Conservation (phyloP, 129 eudicot genomes). For the Flaveria linearis region DNA sequence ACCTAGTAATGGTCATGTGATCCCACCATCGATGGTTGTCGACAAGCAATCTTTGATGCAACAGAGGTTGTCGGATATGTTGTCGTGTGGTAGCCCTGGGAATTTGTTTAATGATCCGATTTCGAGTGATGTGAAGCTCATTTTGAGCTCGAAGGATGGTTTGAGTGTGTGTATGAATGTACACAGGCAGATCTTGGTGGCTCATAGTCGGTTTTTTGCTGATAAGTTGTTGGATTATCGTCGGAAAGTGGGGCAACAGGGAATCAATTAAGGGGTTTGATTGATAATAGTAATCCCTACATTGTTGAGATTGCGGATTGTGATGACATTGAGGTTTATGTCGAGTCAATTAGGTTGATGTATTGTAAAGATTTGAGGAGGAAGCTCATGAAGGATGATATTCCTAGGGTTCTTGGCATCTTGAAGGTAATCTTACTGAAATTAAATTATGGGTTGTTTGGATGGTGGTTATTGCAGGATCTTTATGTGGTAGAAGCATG, state of each 20-base stretch:
- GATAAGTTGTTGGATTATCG: slow-evolving; percentile 49
- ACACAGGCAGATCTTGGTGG: slow-evolving; percentile 80
- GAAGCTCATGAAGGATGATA: slow-evolving; percentile 82
- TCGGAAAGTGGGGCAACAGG: slow-evolving; percentile 43
- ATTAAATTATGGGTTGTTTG: not conserved
- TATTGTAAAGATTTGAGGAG: slow-evolving; percentile 84
- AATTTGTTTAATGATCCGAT: slow-evolving; percentile 59
- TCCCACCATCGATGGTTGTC: slow-evolving; percentile 26
- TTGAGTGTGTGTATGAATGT: slow-evolving; percentile 61
- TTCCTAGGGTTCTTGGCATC: slow-evolving; percentile 78
- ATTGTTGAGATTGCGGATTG: slow-evolving; percentile 84
- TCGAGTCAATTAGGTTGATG: slow-evolving; percentile 77
- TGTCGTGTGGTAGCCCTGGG: slow-evolving; percentile 64
- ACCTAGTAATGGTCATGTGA: slow-evolving; percentile 23
- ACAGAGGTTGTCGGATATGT: slow-evolving; percentile 54
- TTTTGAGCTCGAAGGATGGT: slow-evolving; percentile 73
- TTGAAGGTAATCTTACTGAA: slow-evolving; percentile 57
- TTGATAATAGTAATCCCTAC: slow-evolving; percentile 30
- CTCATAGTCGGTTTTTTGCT: slow-evolving; percentile 68
- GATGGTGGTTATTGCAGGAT: not conserved
- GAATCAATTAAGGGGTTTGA: slow-evolving; percentile 30
- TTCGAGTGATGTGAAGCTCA: slow-evolving; percentile 79
- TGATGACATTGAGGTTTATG: slow-evolving; percentile 88
- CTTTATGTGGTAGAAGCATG: not conserved
- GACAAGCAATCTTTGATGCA: slow-evolving; percentile 58